Percentiles rank a stretch among this genome's conserved stretches.
Conservation (phyloP, 768 basidiomycete species). For the Daedaleopsis nitida region DNA sequence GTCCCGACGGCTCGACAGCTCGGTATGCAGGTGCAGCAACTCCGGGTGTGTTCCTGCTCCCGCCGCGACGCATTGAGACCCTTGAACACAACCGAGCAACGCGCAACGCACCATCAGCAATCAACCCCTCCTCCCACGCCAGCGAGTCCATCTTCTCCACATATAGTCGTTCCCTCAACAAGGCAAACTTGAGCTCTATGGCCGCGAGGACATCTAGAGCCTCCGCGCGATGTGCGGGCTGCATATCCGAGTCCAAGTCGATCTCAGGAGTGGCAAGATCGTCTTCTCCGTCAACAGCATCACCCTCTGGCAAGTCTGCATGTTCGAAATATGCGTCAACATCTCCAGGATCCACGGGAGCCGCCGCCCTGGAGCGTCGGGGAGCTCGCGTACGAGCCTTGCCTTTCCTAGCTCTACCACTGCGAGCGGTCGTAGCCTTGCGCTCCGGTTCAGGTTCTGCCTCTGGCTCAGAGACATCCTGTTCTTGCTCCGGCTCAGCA, state of each 20-base stretch:
- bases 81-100: not conserved
- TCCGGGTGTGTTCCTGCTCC: constrained; percentile 81
- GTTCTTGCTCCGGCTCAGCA: constrained; percentile 33
- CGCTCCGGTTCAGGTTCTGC: constrained; percentile 23
- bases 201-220: constrained; percentile 85
- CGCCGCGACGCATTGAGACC: not conserved
- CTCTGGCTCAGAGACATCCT: constrained; percentile 24
- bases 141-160: constrained; percentile 93
- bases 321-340: constrained; percentile 34
- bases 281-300: constrained; percentile 39
- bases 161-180: constrained; percentile 83
- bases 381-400: constrained; percentile 12
- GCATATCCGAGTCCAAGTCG: constrained; percentile 65
- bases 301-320: constrained; percentile 29
- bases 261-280: constrained; percentile 46
- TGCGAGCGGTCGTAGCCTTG: constrained; percentile 11
- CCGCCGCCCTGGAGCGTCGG: constrained; percentile 17
- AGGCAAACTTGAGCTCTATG: constrained; percentile 93
- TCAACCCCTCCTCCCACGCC: constrained; percentile 83
- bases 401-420: constrained; percentile 16
- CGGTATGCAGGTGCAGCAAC: constrained; percentile 75
- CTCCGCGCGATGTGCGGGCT: constrained; percentile 82
- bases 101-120: constrained; percentile 64
- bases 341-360: constrained; percentile 21
- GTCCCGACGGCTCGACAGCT: constrained; percentile 76